Evolutionary conservation across 169 alveolate genomes (phyloP), one percentile per base, ranked within the genome.

Genomic region (Theileria sp.): DNA sequence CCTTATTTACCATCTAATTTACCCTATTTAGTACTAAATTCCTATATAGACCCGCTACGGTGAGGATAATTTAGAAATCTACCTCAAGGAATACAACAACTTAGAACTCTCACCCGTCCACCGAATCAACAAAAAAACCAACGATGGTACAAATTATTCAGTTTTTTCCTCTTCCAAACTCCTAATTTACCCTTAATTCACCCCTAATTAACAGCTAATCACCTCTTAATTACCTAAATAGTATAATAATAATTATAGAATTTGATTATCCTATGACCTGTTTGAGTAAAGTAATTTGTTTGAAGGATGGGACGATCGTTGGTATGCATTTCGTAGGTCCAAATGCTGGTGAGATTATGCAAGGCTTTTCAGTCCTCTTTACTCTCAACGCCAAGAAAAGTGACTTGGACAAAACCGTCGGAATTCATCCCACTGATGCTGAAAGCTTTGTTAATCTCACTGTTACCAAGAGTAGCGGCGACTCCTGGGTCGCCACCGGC

Each of bases 291-390:
- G 91, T 98, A 21, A 79, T 98, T 61, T 97, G 97, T 67, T 85
- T 92, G 75, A 95, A 87, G 80, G 88, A 91, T 75, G 98, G 96
- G 32, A 93, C 93, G 68, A 98, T 97, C 12, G 90, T 97, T 19
- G 99, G 99, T 36, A 88, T 97, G 87, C 99, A 98, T 87, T 96
- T 94, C 74, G 98, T 97, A 51, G 98, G 99, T 15, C 98, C 99
- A 9, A 93, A 97, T 90, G 99, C 99, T 10, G 99, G 99, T 5
- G 99, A 98, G 89, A 95, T 97, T 3, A 95, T 97, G 32, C 98
- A 97, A 94, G 99, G 99, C 17, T 86, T 96, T 79, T 97, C 98
- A 13, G 92, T 96, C 32, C 99, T 99, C 19, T 80, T 98, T 82
- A 94, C 95, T 60, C 89, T 94, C 25, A 98, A 98, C 23, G 97